Conservation (phyloP, 805 yeast species). For the Schwanniomyces occidentalis region DNA sequence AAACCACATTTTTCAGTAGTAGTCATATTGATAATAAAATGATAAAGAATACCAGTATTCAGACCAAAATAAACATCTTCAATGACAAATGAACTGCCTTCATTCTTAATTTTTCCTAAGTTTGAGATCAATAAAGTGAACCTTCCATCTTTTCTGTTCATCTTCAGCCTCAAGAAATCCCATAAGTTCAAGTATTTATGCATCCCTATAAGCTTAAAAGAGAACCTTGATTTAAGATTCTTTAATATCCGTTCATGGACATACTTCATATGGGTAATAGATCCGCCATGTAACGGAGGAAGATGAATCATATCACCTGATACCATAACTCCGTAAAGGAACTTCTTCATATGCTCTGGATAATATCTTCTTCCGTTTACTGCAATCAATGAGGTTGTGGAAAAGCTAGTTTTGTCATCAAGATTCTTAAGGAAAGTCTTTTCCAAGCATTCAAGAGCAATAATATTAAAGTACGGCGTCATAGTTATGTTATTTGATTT, state of each 20-base stretch:
- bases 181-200: slow-evolving; percentile 10
- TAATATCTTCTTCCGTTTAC: slow-evolving; percentile 12
- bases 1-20: slow-evolving; percentile 16
- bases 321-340: slow-evolving; percentile 3
- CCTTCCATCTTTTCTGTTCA: slow-evolving; percentile 10
- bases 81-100: slow-evolving; percentile 8
- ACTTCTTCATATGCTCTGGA: slow-evolving; percentile 8
- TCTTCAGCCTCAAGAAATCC: slow-evolving; percentile 7
- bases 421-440: slow-evolving; percentile 13
- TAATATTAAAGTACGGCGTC: slow-evolving; percentile 17
- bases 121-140: slow-evolving; percentile 18
- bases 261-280: neutral
- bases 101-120: slow-evolving; percentile 14
- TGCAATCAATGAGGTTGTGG: slow-evolving; percentile 9
- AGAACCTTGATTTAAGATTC: slow-evolving; percentile 8
- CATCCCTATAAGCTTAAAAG: slow-evolving; percentile 12
- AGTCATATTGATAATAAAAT: slow-evolving; percentile 13
- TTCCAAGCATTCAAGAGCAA: slow-evolving; percentile 16
- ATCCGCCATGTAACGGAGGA: neutral
- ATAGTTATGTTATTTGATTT: slow-evolving; percentile 15
- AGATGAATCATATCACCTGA: neutral
- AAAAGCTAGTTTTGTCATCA: neutral
- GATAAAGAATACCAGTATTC: slow-evolving; percentile 13
- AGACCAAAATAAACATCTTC: slow-evolving; percentile 19
- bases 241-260: neutral